Evolutionary conservation across 305 asterid species (phyloP), one percentile per base, ranked within the genome.

Genomic region (Solanum hybrid): DNA sequence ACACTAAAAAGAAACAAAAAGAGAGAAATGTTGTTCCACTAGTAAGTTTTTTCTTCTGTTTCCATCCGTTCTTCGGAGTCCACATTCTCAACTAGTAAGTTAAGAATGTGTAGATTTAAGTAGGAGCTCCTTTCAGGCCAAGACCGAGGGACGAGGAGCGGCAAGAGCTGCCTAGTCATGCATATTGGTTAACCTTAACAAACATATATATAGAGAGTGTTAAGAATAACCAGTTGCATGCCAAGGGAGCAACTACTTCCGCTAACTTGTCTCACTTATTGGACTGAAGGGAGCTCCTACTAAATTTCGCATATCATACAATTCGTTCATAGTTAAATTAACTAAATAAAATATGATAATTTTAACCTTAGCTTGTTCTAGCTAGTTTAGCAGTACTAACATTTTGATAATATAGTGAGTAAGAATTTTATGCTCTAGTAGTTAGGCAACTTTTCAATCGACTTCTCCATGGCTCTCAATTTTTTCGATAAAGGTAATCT

Each of bases 221-320:
- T 78, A 88, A 89, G 93, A 84, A 64, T 93, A 91, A 91, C 95
- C 94, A 86, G 73, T 92, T 84, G 95, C 95, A 91, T 92, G 94
- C 40, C 86, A 90, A 51, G 96, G 94, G 95, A 94, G 95, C 93
- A 93, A 93, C 96, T 93, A 91, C 91, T 92, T 89, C 92, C 91
- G 93, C 91, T 66, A 85, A 37, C 93, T 91, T 90, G 36, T 88
- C 90, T 92, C 93, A 14, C 89, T 14, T 37, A 87, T 94, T 93
- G 96, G 95, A 93, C 72, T 92, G 95, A 94, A 94, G 96, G 95
- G 95, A 94, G 95, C 94, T 93, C 96, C 91, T 87, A 27, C 32
- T 60, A 26, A 72, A 29, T 27, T 31, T 4, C 6, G 4, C 13
- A 24, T 4, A 27, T 38, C 36, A 45, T 45, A 45, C 60, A 13